Percentiles rank a stretch among this genome's conserved stretches.
Evolutionary conservation across 768 basidiomycete genomes (phyloP).

Genomic region (Gelatoporia subvermispora): DNA sequence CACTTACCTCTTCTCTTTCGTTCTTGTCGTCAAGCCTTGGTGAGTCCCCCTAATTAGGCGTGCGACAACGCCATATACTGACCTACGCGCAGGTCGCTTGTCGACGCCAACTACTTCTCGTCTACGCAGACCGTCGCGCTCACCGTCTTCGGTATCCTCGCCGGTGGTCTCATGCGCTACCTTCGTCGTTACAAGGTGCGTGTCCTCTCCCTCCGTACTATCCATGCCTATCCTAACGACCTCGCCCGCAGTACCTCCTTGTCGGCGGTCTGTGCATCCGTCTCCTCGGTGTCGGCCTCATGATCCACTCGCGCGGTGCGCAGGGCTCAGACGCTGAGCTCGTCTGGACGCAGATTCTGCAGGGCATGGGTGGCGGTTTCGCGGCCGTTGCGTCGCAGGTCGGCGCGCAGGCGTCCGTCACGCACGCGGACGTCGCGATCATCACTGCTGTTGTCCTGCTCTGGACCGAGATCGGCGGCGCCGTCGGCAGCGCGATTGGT

Average conservation of each 20-base stretch:
- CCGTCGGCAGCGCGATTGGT: conserved; percentile 39
- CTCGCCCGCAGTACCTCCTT: conserved; percentile 26
- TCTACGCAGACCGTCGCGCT: conserved; percentile 37
- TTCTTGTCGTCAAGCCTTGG: conserved; percentile 30
- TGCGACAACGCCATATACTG: background rate
- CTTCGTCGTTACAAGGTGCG: conserved; percentile 39
- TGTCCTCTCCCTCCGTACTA: background rate
- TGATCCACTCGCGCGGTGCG: conserved; percentile 22
- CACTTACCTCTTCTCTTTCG: conserved; percentile 66
- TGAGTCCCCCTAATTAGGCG: background rate
- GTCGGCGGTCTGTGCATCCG: conserved; percentile 30
- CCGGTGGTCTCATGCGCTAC: conserved; percentile 39
- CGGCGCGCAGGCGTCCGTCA: conserved; percentile 44
- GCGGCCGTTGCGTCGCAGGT: conserved; percentile 40
- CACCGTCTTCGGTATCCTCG: conserved; percentile 44
- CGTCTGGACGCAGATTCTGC: conserved; percentile 44
- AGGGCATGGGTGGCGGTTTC: conserved; percentile 49
- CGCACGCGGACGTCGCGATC: conserved; percentile 44
- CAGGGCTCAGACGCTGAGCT: conserved; percentile 25
- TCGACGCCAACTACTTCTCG: conserved; percentile 31
- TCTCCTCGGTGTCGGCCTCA: conserved; percentile 26
- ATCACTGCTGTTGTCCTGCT: conserved; percentile 45
- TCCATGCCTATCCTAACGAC: background rate
- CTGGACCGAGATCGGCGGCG: conserved; percentile 42
- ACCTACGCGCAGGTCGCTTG: conserved; percentile 19